These are phyloP conservation scores for Cokeromyces recurvatus DNA, from an alignment of 371 early-diverging fungal genomes.

Conservation along the genomic window DNA sequence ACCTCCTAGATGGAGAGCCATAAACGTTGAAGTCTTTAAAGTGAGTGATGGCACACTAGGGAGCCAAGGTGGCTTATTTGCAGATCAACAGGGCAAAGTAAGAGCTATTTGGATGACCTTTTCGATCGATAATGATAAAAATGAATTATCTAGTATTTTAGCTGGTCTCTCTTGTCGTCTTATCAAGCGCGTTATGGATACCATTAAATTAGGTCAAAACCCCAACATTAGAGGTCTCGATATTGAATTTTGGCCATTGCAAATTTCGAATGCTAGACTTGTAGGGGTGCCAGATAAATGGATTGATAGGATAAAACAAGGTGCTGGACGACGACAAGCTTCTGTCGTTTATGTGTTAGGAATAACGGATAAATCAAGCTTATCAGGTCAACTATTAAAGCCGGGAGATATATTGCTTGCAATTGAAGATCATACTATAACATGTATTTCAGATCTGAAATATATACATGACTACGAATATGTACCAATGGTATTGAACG, in stretches of 20 bases:
- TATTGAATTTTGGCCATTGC: conserved; percentile 75
- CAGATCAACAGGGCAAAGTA: conserved; percentile 62
- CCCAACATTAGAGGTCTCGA: conserved; percentile 53
- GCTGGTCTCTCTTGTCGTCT: conserved; percentile 46
- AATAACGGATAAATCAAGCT: conserved; percentile 47
- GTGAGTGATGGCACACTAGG: conserved; percentile 57
- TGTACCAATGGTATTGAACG: too few species aligned
- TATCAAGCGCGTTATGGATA: conserved; percentile 30
- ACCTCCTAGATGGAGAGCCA: conserved; percentile 64
- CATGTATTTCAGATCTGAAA: conserved; percentile 42
- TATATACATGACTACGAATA: too few species aligned
- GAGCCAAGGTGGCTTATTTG: conserved; percentile 67
- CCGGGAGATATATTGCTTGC: conserved; percentile 79
- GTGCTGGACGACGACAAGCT: conserved; percentile 39
- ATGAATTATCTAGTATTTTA: conserved; percentile 51
- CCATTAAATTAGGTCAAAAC: conserved; percentile 25
- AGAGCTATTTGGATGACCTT: conserved; percentile 77
- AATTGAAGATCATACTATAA: conserved; percentile 60
- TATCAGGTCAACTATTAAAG: conserved; percentile 56
- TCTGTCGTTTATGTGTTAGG: conserved; percentile 65
- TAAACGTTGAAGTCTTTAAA: conserved; percentile 73
- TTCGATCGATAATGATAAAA: conserved; percentile 53
- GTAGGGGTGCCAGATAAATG: conserved; percentile 74
- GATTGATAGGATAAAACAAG: conserved; percentile 65
- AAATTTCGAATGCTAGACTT: conserved; percentile 72